Evolutionary conservation across 116 monocot genomes (phyloP).

Genomic region (Zostera marina): DNA sequence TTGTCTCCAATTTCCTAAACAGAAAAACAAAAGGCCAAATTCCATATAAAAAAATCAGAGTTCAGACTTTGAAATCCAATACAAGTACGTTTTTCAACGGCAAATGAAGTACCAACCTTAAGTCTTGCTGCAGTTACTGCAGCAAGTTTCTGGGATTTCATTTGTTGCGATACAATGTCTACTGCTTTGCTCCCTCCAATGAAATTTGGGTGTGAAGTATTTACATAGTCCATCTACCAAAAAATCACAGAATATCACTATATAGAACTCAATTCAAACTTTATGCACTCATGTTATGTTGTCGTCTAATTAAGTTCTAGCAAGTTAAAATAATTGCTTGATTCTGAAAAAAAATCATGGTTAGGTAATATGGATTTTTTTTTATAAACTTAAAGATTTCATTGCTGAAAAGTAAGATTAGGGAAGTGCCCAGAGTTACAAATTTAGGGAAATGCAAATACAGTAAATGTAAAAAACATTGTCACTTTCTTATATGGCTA

Average conservation of each 20-base stretch:
- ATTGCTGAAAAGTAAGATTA: too few relatives aligned
- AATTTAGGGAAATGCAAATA: too few relatives aligned
- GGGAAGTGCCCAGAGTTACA: too few relatives aligned
- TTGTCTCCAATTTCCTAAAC: slow-evolving; percentile 33
- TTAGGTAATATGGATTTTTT: too few relatives aligned
- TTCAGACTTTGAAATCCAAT: not conserved
- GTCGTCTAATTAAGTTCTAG: not conserved
- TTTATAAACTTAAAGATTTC: too few relatives aligned
- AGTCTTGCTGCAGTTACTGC: slow-evolving; percentile 15
- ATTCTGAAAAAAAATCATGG: too few relatives aligned
- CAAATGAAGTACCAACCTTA: slow-evolving; percentile 3
- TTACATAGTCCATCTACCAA: slow-evolving; percentile 79
- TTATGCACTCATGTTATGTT: not conserved
- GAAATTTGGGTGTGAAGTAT: slow-evolving; percentile 75
- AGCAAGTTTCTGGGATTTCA: slow-evolving; percentile 35
- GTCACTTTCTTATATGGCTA: too few relatives aligned
- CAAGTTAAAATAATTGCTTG: too few relatives aligned
- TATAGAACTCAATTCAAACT: not conserved
- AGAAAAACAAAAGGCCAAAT: not conserved
- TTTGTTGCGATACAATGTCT: slow-evolving; percentile 62
- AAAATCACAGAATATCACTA: not conserved
- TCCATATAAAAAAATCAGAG: not conserved
- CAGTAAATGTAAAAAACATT: too few relatives aligned
- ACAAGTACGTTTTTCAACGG: not conserved
- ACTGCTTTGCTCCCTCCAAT: slow-evolving; percentile 76